These are phyloP conservation scores for Barbarea vulgaris DNA, from an alignment of 345 rosid species.

Conservation along the genomic window DNA sequence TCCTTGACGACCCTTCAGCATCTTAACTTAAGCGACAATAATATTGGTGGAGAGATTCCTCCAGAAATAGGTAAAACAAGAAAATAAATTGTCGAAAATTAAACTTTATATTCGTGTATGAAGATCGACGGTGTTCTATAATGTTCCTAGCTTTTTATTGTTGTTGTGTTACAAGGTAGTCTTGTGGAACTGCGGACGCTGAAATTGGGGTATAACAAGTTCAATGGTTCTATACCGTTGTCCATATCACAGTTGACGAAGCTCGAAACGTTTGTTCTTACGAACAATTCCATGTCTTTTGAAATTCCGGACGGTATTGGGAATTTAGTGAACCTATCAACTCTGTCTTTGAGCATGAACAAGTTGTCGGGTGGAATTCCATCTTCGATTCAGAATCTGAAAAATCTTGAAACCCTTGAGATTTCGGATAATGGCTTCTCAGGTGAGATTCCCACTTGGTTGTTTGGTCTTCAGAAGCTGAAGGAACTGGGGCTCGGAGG, in stretches of 20 bases:
- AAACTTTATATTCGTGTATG: neutral
- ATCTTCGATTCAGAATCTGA: conserved; percentile 37
- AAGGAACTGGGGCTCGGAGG: conserved; percentile 42
- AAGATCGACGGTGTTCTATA: neutral
- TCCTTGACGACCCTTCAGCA: conserved; percentile 29
- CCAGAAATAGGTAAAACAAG: conserved; percentile 33
- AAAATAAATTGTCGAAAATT: neutral
- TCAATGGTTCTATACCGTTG: conserved; percentile 42
- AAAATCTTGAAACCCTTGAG: conserved; percentile 39
- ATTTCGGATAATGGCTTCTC: conserved; percentile 33
- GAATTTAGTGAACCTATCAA: conserved; percentile 32
- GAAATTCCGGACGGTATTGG: conserved; percentile 45
- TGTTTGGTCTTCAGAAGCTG: conserved; percentile 44
- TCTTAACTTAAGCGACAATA: conserved; percentile 34
- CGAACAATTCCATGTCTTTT: conserved; percentile 28
- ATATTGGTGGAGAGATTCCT: conserved; percentile 31
- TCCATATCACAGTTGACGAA: conserved; percentile 32
- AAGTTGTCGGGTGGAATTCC: conserved; percentile 46
- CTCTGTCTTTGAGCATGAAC: conserved; percentile 33
- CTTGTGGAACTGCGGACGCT: conserved; percentile 27
- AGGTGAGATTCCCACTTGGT: conserved; percentile 49
- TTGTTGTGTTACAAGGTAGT: conserved; percentile 26
- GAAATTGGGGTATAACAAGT: conserved; percentile 16
- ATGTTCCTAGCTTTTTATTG: neutral
- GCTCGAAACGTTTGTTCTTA: conserved; percentile 23